Conservation (phyloP, 1,284 basidiomycete species). For the Ganoderma resinaceum region DNA sequence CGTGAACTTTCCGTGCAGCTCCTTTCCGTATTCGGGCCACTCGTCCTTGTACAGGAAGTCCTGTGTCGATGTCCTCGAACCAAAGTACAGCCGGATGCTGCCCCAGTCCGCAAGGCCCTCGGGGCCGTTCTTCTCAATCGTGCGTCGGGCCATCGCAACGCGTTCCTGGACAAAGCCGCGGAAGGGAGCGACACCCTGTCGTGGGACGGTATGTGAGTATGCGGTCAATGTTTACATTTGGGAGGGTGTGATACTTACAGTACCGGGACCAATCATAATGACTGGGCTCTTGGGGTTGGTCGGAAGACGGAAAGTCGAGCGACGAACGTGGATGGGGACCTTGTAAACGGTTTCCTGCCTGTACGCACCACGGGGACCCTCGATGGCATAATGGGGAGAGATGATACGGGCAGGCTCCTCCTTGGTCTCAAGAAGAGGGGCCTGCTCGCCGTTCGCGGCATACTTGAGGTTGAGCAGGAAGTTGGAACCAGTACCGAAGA, state of each 20-base stretch:
- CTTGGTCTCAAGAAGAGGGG: slow-evolving; percentile 48
- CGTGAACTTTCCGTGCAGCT: slow-evolving; percentile 90
- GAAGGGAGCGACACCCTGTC: slow-evolving; percentile 96
- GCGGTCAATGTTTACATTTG: slow-evolving; percentile 11
- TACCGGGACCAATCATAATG: slow-evolving; percentile 99
- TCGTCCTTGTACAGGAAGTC: slow-evolving; percentile 97
- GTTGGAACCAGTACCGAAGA: slow-evolving; percentile 91
- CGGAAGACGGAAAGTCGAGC: slow-evolving; percentile 96
- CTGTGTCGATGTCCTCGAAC: slow-evolving; percentile 86
- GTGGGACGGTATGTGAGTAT: slow-evolving; percentile 5
- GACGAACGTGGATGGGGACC: slow-evolving; percentile 92
- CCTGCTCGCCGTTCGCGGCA: slow-evolving; percentile 67
- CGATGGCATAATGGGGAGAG: slow-evolving; percentile 83
- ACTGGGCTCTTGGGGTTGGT: slow-evolving; percentile 98
- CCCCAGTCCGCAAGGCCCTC: slow-evolving; percentile 97
- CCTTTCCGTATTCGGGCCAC: slow-evolving; percentile 88
- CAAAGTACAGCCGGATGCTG: slow-evolving; percentile 93
- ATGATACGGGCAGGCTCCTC: slow-evolving; percentile 48
- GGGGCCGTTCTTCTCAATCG: slow-evolving; percentile 91
- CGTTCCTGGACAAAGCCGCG: slow-evolving; percentile 98
- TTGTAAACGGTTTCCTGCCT: slow-evolving; percentile 76
- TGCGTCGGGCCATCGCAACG: slow-evolving; percentile 92
- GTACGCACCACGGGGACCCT: slow-evolving; percentile 90
- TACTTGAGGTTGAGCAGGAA: slow-evolving; percentile 92
- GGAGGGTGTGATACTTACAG: slow-evolving; percentile 62